phyloP scores from a whole-genome alignment of 2,329 filamentous ascomycete genomes.

The Epicoccum nigrum region DNA sequence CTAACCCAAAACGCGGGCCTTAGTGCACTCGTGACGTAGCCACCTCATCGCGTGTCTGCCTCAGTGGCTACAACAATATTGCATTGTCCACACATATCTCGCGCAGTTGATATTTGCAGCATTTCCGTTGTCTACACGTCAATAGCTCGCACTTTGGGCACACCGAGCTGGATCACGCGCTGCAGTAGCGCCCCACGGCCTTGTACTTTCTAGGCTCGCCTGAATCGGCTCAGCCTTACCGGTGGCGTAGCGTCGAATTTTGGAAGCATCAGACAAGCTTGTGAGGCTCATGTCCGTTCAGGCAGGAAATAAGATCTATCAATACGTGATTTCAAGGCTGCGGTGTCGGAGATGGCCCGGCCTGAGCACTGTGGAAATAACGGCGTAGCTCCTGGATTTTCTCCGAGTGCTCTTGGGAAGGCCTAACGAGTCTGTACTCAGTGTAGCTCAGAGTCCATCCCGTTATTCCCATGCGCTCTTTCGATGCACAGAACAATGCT shows the following conservation, averaged over 20 bases:
- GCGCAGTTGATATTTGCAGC: conserved; percentile 2
- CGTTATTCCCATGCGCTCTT: conserved; percentile 3
- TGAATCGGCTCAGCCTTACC: conserved; percentile 15
- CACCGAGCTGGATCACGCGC: conserved; percentile 11
- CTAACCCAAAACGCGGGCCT: conserved; percentile 12
- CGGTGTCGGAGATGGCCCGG: conserved; percentile 8
- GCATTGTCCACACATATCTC: conserved; percentile 6
- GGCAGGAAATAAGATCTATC: conserved; percentile 2
- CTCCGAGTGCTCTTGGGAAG: background rate
- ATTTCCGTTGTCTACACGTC: conserved; percentile 9
- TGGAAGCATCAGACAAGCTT: conserved; percentile 16
- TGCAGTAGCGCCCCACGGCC: conserved; percentile 9
- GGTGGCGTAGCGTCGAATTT: conserved; percentile 13
- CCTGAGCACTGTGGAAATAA: conserved; percentile 6
- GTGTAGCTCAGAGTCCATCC: conserved; percentile 1
- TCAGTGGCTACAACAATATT: conserved; percentile 6
- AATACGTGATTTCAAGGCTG: background rate
- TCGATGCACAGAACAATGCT: background rate
- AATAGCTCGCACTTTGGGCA: conserved; percentile 14
- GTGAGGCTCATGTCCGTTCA: conserved; percentile 10
- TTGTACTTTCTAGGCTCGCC: background rate
- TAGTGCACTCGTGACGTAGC: conserved; percentile 30
- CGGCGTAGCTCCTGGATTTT: background rate
- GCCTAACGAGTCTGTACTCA: conserved; percentile 12
- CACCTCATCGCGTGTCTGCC: conserved; percentile 8